A percentile compares a stretch with the other conserved stretches of the same genome.
Conservation (phyloP, 2,329 filamentous ascomycete species). For the Phaeophleospora eucalypticola region DNA sequence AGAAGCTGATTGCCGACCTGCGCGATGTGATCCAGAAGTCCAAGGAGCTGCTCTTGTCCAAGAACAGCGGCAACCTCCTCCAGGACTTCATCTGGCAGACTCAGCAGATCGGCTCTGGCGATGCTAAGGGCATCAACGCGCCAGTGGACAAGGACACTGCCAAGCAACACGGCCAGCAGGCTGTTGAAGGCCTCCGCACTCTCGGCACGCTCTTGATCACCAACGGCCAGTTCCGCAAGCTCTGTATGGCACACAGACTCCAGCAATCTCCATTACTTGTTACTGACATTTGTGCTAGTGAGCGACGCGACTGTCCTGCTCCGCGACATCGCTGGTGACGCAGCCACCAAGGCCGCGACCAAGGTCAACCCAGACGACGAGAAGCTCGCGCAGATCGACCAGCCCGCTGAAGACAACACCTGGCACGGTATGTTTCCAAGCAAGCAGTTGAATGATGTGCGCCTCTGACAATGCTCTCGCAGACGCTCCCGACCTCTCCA, state of each 20-base stretch:
- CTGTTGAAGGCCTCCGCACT: slow-evolving; percentile 78
- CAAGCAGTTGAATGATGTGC: not conserved
- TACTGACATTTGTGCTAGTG: slow-evolving; percentile 43
- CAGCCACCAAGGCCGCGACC: slow-evolving; percentile 71
- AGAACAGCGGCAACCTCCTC: slow-evolving; percentile 90
- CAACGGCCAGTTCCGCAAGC: slow-evolving; percentile 93
- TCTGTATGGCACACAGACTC: slow-evolving; percentile 57
- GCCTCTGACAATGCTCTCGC: slow-evolving; percentile 71
- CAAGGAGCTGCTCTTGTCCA: slow-evolving; percentile 79
- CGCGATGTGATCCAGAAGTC: slow-evolving; percentile 77
- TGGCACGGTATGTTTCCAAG: slow-evolving; percentile 62
- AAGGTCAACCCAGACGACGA: slow-evolving; percentile 75
- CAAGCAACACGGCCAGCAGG: slow-evolving; percentile 78
- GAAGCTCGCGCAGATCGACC: slow-evolving; percentile 69
- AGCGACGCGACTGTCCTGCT: slow-evolving; percentile 76
- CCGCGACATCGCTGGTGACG: slow-evolving; percentile 88
- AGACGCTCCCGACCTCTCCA: slow-evolving; percentile 48
- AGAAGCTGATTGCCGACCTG: slow-evolving; percentile 70
- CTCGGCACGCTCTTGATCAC: slow-evolving; percentile 86
- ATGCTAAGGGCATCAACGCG: slow-evolving; percentile 58
- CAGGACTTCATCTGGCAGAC: slow-evolving; percentile 98
- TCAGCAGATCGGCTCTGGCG: slow-evolving; percentile 64
- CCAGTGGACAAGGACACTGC: slow-evolving; percentile 72
- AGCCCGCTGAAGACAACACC: slow-evolving; percentile 81
- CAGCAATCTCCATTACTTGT: slow-evolving; percentile 10